Percentiles rank a stretch among this genome's conserved stretches.
These are phyloP conservation scores for Hyparrhenia diplandra DNA, from an alignment of 176 grass and related monocot species.

Conservation along the genomic window DNA sequence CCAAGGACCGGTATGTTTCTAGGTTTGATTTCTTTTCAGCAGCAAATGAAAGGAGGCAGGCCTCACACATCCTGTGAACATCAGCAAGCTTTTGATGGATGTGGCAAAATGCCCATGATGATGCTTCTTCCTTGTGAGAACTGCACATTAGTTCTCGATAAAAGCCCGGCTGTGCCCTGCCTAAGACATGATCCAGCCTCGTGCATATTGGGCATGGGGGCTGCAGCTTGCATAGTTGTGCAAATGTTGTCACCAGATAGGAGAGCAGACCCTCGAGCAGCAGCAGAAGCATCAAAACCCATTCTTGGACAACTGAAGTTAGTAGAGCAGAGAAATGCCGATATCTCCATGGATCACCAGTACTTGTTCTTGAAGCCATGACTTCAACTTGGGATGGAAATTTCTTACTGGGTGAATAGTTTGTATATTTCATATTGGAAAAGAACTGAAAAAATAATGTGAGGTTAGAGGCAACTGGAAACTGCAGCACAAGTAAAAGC, in stretches of 20 bases:
- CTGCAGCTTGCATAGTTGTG: constrained; percentile 57
- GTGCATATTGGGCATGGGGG: constrained; percentile 70
- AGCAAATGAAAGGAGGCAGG: constrained; percentile 54
- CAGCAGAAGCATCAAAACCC: constrained; percentile 66
- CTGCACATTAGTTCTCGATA: constrained; percentile 53
- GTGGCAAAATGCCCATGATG: constrained; percentile 62
- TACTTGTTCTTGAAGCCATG: constrained; percentile 41
- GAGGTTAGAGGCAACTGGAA: neutral
- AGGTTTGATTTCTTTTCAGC: constrained; percentile 16
- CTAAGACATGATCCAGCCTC: constrained; percentile 63
- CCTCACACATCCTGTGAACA: constrained; percentile 59
- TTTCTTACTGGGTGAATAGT: neutral
- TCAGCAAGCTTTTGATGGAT: constrained; percentile 54
- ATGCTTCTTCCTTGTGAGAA: constrained; percentile 70
- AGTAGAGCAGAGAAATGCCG: constrained; percentile 39
- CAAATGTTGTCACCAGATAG: constrained; percentile 51
- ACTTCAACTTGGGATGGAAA: neutral
- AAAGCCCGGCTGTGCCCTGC: constrained; percentile 32
- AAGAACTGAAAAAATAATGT: constrained; percentile 31
- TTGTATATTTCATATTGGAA: constrained; percentile 8
- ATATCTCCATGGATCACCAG: neutral
- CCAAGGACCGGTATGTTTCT: constrained; percentile 11
- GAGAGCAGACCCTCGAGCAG: constrained; percentile 58
- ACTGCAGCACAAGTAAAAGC: neutral
- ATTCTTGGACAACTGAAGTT: constrained; percentile 54